Conservation (phyloP, 2,329 filamentous ascomycete species). For the Pseudocercospora macadamiae region DNA sequence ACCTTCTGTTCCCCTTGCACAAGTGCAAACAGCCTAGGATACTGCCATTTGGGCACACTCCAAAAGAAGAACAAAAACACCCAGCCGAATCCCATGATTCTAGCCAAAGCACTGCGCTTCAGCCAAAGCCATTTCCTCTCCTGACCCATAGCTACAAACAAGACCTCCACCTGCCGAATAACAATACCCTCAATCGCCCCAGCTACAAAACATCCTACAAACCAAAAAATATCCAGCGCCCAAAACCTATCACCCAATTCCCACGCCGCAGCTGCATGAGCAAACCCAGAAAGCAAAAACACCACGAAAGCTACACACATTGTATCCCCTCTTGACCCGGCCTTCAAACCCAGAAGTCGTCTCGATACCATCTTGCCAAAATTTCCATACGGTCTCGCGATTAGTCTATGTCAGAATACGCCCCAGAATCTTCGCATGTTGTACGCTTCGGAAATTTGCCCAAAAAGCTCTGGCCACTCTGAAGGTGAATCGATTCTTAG, state of each 20-base stretch:
- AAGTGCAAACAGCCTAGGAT: not conserved
- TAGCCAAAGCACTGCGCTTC: not conserved
- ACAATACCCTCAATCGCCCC: not conserved
- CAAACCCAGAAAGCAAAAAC: not conserved
- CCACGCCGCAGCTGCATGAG: not conserved
- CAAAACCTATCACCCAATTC: not conserved
- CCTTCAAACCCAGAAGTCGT: not conserved
- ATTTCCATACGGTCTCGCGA: slow-evolving; percentile 1
- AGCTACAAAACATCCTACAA: not conserved
- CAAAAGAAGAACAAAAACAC: slow-evolving; percentile 6
- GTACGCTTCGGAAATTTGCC: not conserved
- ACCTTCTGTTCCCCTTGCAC: too few species aligned
- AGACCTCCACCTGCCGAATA: not conserved
- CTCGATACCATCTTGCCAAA: not conserved
- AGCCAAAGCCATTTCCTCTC: not conserved
- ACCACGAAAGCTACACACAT: not conserved
- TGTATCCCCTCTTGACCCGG: too few species aligned
- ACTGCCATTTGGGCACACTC: slow-evolving; percentile 5
- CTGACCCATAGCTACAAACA: not conserved
- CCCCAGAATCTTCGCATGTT: slow-evolving; percentile 19
- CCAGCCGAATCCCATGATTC: not conserved
- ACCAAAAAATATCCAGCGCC: not conserved
- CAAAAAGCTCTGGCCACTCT: slow-evolving; percentile 24
- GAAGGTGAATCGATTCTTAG: slow-evolving; percentile 13
- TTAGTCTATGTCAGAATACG: slow-evolving; percentile 18